Conservation (phyloP, 495 filamentous ascomycete species). For the Cercophora newfieldiana region DNA sequence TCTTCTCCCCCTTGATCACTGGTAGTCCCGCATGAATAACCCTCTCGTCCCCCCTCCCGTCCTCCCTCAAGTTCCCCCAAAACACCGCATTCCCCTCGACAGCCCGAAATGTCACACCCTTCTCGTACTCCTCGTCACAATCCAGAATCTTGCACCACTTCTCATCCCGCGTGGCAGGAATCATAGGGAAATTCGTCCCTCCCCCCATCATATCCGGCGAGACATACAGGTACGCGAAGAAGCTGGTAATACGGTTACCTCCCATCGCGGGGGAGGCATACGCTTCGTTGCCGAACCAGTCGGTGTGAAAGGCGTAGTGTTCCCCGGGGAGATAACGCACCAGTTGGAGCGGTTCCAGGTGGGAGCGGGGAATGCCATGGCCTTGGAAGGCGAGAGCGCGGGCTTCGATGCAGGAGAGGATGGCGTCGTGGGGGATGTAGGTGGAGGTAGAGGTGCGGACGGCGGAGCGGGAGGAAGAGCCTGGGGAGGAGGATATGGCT, state of each 20-base stretch:
- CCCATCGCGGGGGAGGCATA: constrained; percentile 43
- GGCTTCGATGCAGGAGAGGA: constrained; percentile 64
- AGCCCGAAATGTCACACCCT: constrained; percentile 51
- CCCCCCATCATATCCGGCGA: constrained; percentile 48
- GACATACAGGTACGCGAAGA: constrained; percentile 54
- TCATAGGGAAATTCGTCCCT: constrained; percentile 53
- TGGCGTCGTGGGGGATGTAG: constrained; percentile 48
- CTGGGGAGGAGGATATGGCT: constrained; percentile 33
- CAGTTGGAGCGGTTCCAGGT: constrained; percentile 51
- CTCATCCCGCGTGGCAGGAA: constrained; percentile 33
- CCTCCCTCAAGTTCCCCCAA: constrained; percentile 7
- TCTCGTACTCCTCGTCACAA: constrained; percentile 50
- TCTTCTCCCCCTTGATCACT: neutral
- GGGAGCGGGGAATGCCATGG: constrained; percentile 37
- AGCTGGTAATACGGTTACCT: constrained; percentile 49
- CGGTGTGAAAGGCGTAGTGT: constrained; percentile 51
- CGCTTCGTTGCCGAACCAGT: constrained; percentile 50
- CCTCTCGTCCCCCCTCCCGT: constrained; percentile 1
- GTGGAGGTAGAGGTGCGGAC: constrained; percentile 44
- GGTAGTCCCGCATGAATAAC: constrained; percentile 8
- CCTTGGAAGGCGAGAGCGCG: constrained; percentile 68
- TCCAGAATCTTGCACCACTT: constrained; percentile 60
- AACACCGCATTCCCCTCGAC: constrained; percentile 8
- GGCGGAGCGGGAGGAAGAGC: constrained; percentile 27
- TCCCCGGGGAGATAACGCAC: constrained; percentile 49